Percentiles rank a stretch among this genome's conserved stretches.
Evolutionary conservation across 225 moss, liverwort and hornwort genomes (phyloP).

Genomic region (Bryoerythrophyllum caledonicum): DNA sequence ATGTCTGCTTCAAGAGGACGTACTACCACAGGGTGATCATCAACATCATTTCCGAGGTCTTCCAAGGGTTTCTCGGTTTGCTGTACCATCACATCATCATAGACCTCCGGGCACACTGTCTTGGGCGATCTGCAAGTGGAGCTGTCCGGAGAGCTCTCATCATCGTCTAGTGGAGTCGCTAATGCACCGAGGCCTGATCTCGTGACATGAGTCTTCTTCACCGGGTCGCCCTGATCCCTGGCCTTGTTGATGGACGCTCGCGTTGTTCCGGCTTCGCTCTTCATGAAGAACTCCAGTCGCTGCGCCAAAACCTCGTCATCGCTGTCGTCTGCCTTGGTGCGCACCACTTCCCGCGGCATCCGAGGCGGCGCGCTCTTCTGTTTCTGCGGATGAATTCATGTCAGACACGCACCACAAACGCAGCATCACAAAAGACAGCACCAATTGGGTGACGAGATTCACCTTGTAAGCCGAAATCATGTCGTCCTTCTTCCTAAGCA

Average conservation of each 20-base stretch:
- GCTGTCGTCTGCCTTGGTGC: conserved; percentile 25
- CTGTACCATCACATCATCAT: conserved; percentile 4
- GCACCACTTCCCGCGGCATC: conserved; percentile 13
- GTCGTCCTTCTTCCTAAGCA: conserved; percentile 32
- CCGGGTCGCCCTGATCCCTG: too few species aligned
- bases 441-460: not conserved
- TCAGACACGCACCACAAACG: not conserved
- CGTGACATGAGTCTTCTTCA: conserved; percentile 15
- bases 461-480: conserved; percentile 35
- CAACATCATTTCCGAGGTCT: not conserved
- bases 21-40: not conserved
- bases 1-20: conserved; percentile 1
- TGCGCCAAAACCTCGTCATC: conserved; percentile 26
- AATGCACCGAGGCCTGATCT: conserved; percentile 53
- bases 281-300: conserved; percentile 34
- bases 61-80: not conserved
- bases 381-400: conserved; percentile 25
- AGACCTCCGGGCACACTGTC: conserved; percentile 2
- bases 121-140: conserved; percentile 41
- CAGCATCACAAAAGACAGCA: not conserved
- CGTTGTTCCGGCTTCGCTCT: conserved; percentile 17
- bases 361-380: too few species aligned
- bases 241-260: conserved; percentile 27
- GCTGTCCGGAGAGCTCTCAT: conserved; percentile 32
- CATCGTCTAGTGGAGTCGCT: conserved; percentile 28